Conservation (phyloP, 768 basidiomycete genomes). For the Collybia mongolica region DNA sequence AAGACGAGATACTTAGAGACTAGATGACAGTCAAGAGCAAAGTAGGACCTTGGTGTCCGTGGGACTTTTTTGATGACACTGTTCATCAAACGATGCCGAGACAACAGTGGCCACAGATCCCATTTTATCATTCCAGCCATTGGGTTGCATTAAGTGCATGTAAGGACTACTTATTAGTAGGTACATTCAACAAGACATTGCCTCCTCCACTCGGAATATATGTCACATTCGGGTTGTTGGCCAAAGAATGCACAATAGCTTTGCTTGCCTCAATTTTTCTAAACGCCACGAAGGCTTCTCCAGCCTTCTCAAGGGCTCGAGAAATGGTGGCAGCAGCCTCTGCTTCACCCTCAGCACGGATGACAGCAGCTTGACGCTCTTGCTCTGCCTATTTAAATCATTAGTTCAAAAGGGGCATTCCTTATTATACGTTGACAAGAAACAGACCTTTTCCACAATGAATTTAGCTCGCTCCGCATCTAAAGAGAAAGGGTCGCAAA, state of each 20-base stretch:
- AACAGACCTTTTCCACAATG: slow-evolving; percentile 90
- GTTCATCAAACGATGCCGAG: background rate
- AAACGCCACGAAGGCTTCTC: slow-evolving; percentile 93
- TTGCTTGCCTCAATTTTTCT: slow-evolving; percentile 98
- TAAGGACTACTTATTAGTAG: slow-evolving; percentile 45
- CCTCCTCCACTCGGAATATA: slow-evolving; percentile 83
- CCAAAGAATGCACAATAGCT: slow-evolving; percentile 88
- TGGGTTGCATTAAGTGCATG: slow-evolving; percentile 9
- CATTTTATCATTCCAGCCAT: slow-evolving; percentile 2
- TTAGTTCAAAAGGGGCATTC: slow-evolving; percentile 7
- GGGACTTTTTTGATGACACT: slow-evolving; percentile 35
- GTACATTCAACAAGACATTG: slow-evolving; percentile 83
- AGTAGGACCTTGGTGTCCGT: slow-evolving; percentile 28
- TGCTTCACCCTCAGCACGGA: slow-evolving; percentile 97
- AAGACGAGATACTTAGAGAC: slow-evolving; percentile 41
- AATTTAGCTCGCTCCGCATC: slow-evolving; percentile 99
- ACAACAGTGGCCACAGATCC: slow-evolving; percentile 2
- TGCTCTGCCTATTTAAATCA: slow-evolving; percentile 78
- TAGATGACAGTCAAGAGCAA: slow-evolving; percentile 49
- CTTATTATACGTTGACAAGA: background rate
- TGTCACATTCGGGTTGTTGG: slow-evolving; percentile 80
- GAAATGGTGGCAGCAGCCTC: slow-evolving; percentile 96
- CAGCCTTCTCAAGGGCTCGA: slow-evolving; percentile 86
- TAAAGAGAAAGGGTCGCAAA: slow-evolving; percentile 22
- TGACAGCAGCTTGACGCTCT: slow-evolving; percentile 97